Evolutionary conservation across 164 flowering plant species (phyloP), one percentile per base, ranked within the genome.

Genomic region (Piper betle): DNA sequence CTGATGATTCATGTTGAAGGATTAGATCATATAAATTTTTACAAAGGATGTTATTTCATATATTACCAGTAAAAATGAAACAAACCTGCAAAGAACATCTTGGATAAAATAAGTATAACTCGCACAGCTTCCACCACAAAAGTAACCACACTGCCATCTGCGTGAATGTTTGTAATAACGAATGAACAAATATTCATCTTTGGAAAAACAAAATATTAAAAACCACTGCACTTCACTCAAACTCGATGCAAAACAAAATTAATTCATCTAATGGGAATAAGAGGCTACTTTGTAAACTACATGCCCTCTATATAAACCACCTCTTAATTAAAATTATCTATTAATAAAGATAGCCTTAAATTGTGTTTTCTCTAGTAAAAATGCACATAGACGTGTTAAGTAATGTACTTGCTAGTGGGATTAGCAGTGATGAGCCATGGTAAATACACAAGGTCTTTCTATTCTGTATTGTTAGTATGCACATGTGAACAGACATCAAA

Each of bases 91-190:
- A 92, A 85, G 78, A 92, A 89, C 81, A 84, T 74, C 82, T 88
- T 92, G 59, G 96, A 85, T 37, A 89, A 68, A 73, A 80, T 66
- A 41, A 78, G 54, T 64, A 84, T 52, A 38, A 73, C 58, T 20
- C 60, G 84, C 61, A 79, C 53, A 89, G 92, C 72, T 84, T 85
- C 96, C 95, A 89, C 92, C 96, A 89, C 66, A 81, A 65, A 37
- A 89, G 64, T 72, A 92, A 69, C 98, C 98, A 92, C 74, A 89
- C 37, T 55, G 77, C 82, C 68, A 92, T 78, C 98, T 92, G 98
- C 9, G 43, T n/a, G 33, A 25, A 25, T 25, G 33, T 25, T 25
- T 25, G 33, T 25, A 69, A 37, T 43, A 66, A 19, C 68, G 56
- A 11, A 66, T 66, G 42, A 57, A 54, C 7, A 20, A 65, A 65